Evolutionary conservation across 2,329 filamentous ascomycete species (phyloP).

Genomic region (Cladophialophora chaetospira): DNA sequence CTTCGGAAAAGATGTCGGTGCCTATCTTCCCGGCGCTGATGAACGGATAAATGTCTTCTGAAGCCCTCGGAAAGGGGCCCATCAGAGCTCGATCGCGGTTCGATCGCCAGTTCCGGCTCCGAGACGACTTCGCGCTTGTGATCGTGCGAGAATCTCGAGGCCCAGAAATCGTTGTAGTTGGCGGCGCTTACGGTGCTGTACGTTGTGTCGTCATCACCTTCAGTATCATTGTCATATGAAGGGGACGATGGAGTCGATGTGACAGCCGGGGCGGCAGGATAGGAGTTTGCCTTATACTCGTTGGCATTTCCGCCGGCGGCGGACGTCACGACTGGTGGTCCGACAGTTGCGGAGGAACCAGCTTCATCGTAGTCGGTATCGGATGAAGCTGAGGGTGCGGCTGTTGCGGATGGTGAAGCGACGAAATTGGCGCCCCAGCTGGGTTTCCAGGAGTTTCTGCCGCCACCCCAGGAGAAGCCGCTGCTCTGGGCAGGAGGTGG

Average conservation of each 20-base stretch:
- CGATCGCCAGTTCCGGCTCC: neutral
- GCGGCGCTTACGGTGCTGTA: neutral
- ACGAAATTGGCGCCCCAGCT: slow-evolving; percentile 7
- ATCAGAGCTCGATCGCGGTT: neutral
- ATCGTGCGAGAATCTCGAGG: too few relatives aligned
- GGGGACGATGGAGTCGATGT: neutral
- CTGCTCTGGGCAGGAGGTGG: neutral
- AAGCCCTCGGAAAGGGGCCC: too few relatives aligned
- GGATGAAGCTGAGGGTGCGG: neutral
- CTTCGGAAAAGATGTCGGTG: too few relatives aligned
- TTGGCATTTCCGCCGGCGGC: neutral
- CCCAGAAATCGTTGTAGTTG: neutral
- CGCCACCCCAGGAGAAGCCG: neutral
- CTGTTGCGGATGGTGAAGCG: neutral
- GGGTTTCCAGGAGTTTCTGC: slow-evolving; percentile 3
- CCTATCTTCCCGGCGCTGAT: too few relatives aligned
- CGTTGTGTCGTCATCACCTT: neutral
- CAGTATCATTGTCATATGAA: neutral
- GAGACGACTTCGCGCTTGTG: neutral
- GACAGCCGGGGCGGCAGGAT: neutral
- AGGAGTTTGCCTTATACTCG: neutral
- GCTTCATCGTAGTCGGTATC: neutral
- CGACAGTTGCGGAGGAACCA: neutral
- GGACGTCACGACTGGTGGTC: neutral
- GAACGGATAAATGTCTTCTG: too few relatives aligned